A percentile compares a stretch with the other conserved stretches of the same genome.
Conservation (phyloP, 2,329 filamentous ascomycete genomes). For the Cladosporium sp. region DNA sequence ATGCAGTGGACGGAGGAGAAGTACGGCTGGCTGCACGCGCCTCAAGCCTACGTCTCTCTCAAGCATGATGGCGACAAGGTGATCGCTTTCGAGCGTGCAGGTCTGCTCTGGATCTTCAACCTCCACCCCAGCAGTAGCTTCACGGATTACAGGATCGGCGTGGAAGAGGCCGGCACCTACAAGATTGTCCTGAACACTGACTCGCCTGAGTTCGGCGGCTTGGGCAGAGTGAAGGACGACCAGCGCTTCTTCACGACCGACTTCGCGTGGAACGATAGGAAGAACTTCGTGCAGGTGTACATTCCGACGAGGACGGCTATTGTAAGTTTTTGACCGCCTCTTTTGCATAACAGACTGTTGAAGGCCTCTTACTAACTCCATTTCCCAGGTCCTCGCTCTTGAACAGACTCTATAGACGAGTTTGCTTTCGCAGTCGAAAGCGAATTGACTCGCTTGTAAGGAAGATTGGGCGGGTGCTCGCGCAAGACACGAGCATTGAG, state of each 20-base stretch:
- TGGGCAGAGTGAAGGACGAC: conserved; percentile 69
- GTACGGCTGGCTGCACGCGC: conserved; percentile 82
- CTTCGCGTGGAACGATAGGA: conserved; percentile 82
- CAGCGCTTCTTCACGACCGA: conserved; percentile 90
- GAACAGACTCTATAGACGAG: conserved; percentile 3
- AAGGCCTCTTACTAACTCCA: neutral
- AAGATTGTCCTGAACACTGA: conserved; percentile 81
- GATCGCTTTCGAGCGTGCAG: conserved; percentile 89
- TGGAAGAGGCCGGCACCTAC: conserved; percentile 83
- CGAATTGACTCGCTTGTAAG: too few relatives aligned
- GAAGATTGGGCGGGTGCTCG: too few relatives aligned
- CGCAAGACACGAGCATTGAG: neutral
- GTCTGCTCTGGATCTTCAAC: conserved; percentile 92
- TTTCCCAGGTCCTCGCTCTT: conserved; percentile 2
- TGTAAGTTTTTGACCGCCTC: conserved; percentile 49
- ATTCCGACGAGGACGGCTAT: conserved; percentile 78
- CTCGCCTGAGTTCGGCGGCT: conserved; percentile 70
- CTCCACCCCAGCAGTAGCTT: conserved; percentile 84
- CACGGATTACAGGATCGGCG: conserved; percentile 85
- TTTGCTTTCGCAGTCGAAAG: too few relatives aligned
- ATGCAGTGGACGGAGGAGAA: conserved; percentile 88
- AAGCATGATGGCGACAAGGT: conserved; percentile 95
- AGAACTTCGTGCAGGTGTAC: conserved; percentile 91
- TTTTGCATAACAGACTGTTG: neutral
- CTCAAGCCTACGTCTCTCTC: conserved; percentile 86